phyloP scores from a whole-genome alignment of 2,329 filamentous ascomycete genomes.

The Monosporascus sp. region DNA sequence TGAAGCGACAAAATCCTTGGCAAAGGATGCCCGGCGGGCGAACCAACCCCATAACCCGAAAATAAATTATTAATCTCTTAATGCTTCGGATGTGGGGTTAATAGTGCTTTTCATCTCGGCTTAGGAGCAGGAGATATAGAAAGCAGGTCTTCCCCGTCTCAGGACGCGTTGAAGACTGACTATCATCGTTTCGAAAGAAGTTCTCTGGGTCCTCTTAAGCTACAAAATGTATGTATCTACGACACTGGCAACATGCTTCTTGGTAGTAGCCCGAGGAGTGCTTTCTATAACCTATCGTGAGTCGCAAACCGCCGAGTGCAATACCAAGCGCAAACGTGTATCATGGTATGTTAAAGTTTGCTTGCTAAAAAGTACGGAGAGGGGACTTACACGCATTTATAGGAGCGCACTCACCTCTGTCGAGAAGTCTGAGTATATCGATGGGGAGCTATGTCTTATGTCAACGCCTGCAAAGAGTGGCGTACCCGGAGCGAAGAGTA shows the following conservation, averaged over 20 bases:
- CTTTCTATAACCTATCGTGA: background rate
- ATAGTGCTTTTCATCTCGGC: background rate
- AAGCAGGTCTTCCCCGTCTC: background rate
- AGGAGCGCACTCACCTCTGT: slow-evolving; percentile 11
- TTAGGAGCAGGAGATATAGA: background rate
- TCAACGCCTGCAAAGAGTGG: slow-evolving; percentile 16
- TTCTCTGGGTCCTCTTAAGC: background rate
- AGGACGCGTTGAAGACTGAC: background rate
- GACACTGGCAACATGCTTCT: background rate
- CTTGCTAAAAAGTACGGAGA: background rate
- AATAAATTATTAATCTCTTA: background rate
- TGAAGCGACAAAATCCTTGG: background rate
- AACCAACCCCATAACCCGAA: background rate
- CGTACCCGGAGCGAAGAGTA: slow-evolving; percentile 20
- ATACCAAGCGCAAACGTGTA: slow-evolving; percentile 3
- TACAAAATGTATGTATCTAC: background rate
- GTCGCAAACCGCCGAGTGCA: background rate
- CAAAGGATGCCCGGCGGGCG: background rate
- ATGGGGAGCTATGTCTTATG: slow-evolving; percentile 29
- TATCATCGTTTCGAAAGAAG: background rate
- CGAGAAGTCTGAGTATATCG: slow-evolving; percentile 26
- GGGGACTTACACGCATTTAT: background rate
- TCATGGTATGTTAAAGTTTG: slow-evolving; percentile 10
- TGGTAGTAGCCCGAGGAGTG: background rate
- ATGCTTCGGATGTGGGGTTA: background rate